Conservation (phyloP, 2,329 filamentous ascomycete species). For the Akanthomyces muscarius region DNA sequence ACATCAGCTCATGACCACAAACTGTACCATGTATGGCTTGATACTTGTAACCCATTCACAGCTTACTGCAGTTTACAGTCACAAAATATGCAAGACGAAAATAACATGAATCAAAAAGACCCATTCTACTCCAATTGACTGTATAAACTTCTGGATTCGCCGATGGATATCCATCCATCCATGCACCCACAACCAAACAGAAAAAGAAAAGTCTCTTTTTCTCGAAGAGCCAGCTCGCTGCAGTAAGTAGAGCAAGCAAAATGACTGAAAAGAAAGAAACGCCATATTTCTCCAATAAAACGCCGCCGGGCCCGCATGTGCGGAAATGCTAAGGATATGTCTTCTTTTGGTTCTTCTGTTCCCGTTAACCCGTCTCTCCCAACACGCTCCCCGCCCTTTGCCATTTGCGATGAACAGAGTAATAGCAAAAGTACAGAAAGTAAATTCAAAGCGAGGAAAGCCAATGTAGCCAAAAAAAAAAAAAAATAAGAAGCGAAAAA, state of each 20-base stretch:
- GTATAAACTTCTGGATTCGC: conserved; percentile 8
- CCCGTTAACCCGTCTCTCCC: background rate
- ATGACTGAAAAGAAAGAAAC: conserved; percentile 14
- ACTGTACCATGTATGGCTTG: too few species aligned
- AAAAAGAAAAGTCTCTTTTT: background rate
- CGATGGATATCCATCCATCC: conserved; percentile 3
- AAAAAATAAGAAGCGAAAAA: background rate
- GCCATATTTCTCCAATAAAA: conserved; percentile 12
- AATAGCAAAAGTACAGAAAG: background rate
- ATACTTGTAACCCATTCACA: too few species aligned
- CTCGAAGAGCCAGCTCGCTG: background rate
- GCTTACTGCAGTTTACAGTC: background rate
- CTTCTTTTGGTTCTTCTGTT: conserved; percentile 6
- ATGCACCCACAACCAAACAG: conserved; percentile 9
- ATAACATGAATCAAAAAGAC: background rate
- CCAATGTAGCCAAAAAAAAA: conserved; percentile 9
- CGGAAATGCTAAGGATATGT: conserved; percentile 15
- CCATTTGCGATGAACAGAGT: background rate
- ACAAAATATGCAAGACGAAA: background rate
- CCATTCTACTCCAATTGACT: conserved; percentile 15
- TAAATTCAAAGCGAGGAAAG: background rate
- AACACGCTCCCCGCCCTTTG: background rate
- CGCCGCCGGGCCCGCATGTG: conserved; percentile 15
- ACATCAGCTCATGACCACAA: too few species aligned
- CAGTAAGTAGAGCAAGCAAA: conserved; percentile 17